Conservation (phyloP, 352 stramenopile species). For the Aphanomyces stellatus region DNA sequence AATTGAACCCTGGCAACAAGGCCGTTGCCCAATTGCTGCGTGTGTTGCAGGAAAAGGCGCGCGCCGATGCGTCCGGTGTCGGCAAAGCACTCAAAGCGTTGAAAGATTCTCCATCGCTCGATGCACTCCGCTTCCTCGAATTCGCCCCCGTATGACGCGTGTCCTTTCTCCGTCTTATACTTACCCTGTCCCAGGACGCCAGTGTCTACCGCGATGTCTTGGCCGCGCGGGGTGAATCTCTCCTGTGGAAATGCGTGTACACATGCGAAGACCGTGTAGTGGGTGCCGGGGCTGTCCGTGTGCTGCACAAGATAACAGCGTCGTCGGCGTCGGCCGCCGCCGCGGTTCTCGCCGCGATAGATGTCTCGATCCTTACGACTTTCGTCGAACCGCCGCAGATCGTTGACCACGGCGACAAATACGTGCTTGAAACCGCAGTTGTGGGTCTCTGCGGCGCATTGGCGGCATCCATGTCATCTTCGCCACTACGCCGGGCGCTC, state of each 20-base stretch:
- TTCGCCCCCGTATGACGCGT: neutral
- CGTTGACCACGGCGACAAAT: slow-evolving; percentile 8
- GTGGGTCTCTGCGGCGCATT: slow-evolving; percentile 69
- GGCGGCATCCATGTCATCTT: slow-evolving; percentile 53
- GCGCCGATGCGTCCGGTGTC: slow-evolving; percentile 66
- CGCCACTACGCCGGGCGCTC: slow-evolving; percentile 26
- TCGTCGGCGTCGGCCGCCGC: neutral
- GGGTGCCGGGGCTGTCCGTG: neutral
- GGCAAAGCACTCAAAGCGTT: slow-evolving; percentile 68
- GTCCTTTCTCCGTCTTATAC: neutral
- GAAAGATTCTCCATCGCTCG: slow-evolving; percentile 24
- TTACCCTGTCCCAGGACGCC: slow-evolving; percentile 23
- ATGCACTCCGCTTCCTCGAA: slow-evolving; percentile 66
- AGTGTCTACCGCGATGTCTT: slow-evolving; percentile 16
- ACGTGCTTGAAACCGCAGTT: slow-evolving; percentile 32
- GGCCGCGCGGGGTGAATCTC: neutral
- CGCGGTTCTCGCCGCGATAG: neutral
- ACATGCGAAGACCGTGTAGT: neutral
- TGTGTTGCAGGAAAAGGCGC: slow-evolving; percentile 64
- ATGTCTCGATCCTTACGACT: neutral
- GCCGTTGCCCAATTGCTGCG: slow-evolving; percentile 50
- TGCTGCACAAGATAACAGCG: slow-evolving; percentile 6
- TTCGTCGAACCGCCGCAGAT: neutral
- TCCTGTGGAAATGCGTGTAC: slow-evolving; percentile 12
- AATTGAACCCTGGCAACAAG: slow-evolving; percentile 66